Evolutionary conservation across 352 stramenopile species (phyloP).

Genomic region (Pythium vanterpoolii): DNA sequence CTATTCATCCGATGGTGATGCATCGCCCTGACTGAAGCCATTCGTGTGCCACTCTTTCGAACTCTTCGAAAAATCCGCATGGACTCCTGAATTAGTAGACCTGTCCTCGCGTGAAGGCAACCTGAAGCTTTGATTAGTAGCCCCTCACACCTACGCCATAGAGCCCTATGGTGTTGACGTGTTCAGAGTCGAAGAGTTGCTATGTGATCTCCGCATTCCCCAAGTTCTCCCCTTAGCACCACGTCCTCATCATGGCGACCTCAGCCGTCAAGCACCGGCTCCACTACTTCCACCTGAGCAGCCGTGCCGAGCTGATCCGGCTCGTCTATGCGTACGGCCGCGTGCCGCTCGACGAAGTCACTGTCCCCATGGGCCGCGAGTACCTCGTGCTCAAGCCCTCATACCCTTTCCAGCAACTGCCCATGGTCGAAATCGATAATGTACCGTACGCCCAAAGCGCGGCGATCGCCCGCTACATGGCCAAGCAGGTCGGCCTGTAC

Average conservation of each 20-base stretch:
- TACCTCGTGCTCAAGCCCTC: slow-evolving; percentile 34
- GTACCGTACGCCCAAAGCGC: slow-evolving; percentile 32
- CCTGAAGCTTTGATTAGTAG: slow-evolving; percentile 13
- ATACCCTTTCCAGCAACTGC: slow-evolving; percentile 40
- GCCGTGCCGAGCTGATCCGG: slow-evolving; percentile 39
- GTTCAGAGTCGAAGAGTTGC: not conserved
- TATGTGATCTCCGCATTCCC: not conserved
- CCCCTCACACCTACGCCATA: not conserved
- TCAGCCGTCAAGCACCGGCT: slow-evolving; percentile 20
- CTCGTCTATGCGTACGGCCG: slow-evolving; percentile 36
- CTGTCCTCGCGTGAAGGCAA: not conserved
- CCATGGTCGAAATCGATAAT: slow-evolving; percentile 42
- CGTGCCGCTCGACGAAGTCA: slow-evolving; percentile 38
- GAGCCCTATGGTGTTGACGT: not conserved
- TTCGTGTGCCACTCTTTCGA: not conserved
- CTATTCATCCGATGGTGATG: no score
- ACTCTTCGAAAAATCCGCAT: not conserved
- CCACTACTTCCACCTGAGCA: slow-evolving; percentile 44
- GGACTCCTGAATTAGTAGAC: not conserved
- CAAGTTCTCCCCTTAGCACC: not conserved
- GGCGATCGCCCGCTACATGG: slow-evolving; percentile 41
- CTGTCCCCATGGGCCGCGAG: slow-evolving; percentile 21
- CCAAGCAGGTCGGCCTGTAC: slow-evolving; percentile 37
- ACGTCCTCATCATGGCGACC: not conserved
- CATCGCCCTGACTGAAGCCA: not conserved